Evolutionary conservation across 805 yeast genomes (phyloP).

Genomic region (Candida ipomoeae): DNA sequence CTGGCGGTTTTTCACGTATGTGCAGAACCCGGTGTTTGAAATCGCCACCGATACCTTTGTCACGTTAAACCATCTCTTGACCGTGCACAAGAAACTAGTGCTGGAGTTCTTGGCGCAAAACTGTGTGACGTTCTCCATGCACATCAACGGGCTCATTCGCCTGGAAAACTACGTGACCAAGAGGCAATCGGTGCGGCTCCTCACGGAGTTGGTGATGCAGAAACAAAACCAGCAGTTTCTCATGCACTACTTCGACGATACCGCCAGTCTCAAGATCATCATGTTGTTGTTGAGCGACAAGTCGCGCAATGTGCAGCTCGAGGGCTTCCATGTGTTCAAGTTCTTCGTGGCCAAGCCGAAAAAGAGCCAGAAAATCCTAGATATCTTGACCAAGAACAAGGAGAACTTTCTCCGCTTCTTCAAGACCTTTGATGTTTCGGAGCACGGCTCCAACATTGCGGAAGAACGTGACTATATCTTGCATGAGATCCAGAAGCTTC

Average conservation of each 20-base stretch:
- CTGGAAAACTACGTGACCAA: slow-evolving; percentile 87
- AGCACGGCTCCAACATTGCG: slow-evolving; percentile 60
- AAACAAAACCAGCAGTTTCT: slow-evolving; percentile 69
- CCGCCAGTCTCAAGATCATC: slow-evolving; percentile 77
- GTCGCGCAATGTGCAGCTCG: slow-evolving; percentile 82
- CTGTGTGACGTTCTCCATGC: slow-evolving; percentile 52
- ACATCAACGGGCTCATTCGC: slow-evolving; percentile 66
- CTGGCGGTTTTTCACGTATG: slow-evolving; percentile 83
- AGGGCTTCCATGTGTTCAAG: slow-evolving; percentile 90
- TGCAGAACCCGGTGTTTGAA: slow-evolving; percentile 75
- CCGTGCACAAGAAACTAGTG: slow-evolving; percentile 64
- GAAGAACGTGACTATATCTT: slow-evolving; percentile 82
- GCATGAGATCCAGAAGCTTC: slow-evolving; percentile 66
- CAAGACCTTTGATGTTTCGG: slow-evolving; percentile 57
- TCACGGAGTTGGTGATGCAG: slow-evolving; percentile 66
- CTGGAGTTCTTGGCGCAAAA: slow-evolving; percentile 64
- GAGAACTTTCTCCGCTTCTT: slow-evolving; percentile 70
- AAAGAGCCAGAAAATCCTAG: slow-evolving; percentile 73
- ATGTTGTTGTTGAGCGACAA: slow-evolving; percentile 87
- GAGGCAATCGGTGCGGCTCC: slow-evolving; percentile 78
- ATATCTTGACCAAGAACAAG: slow-evolving; percentile 79
- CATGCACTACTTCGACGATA: slow-evolving; percentile 71
- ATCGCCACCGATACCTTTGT: slow-evolving; percentile 86
- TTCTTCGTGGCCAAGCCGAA: slow-evolving; percentile 95
- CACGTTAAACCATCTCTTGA: slow-evolving; percentile 66